Evolutionary conservation across 306 rosid species (phyloP), one percentile per base, ranked within the genome.

Genomic region (Quercus wislizeni): DNA sequence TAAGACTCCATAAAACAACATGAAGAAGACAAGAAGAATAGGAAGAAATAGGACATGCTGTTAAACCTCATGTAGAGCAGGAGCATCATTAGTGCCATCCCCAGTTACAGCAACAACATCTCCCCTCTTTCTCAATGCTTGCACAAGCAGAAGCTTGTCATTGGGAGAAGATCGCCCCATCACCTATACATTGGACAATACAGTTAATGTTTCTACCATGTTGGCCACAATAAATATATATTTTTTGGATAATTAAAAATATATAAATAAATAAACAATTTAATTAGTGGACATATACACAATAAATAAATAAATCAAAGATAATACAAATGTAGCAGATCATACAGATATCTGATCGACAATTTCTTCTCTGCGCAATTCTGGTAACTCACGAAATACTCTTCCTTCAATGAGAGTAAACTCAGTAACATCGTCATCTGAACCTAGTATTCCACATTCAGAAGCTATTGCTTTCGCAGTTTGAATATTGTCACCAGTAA

Each of bases 21-120:
- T 21, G 51, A 55, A 17, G 4, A 51, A 35, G 70, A 57, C 72
- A 12, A 43, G 71, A 79, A 58, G 59, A 63, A 49, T 49, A 49
- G 6, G 28, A 52, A 49, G 56, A 67, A 69, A 61, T 69, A 79
- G 41, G 30, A 59, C 14, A 73, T 25, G 28, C 12, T 56, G 51
- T 31, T 62, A 55, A 74, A 94, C 98, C 98, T 94, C 98, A 58
- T 94, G 97, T 12, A 94, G 81, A 41, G 98, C 98, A 20, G 97
- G 97, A 78, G 98, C 98, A 83, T 94, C 97, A 82, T 94, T 92
- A 27, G 98, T 90, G 83, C 98, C 98, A 81, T 94, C 97, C 74
- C 98, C 98, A 58, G 96, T 94, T 49, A 92, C 98, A 62, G 98
- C 98, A 82, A 94, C 97, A 78, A 94, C 90, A 56, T 88, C 92